phyloP scores from a whole-genome alignment of 2,329 filamentous ascomycete genomes.

The Periconia digitata region DNA sequence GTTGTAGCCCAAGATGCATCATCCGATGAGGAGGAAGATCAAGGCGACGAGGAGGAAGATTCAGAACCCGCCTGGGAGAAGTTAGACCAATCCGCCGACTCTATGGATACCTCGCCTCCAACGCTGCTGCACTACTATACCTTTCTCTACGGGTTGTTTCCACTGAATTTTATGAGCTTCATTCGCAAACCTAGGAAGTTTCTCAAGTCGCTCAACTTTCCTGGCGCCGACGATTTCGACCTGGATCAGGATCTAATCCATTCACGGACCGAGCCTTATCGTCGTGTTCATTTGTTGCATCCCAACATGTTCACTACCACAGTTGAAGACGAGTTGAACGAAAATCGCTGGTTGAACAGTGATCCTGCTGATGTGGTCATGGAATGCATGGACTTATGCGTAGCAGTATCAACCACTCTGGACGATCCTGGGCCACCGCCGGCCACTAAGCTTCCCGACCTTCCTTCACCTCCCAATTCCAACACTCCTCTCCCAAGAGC shows the following conservation, averaged over 20 bases:
- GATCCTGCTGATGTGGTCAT: conserved; percentile 79
- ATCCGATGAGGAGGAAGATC: conserved; percentile 43
- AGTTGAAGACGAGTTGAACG: conserved; percentile 75
- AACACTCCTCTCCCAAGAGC: conserved; percentile 35
- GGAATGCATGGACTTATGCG: conserved; percentile 73
- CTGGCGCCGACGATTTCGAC: conserved; percentile 72
- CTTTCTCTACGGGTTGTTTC: conserved; percentile 79
- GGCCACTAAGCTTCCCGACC: conserved; percentile 47
- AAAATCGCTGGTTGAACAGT: conserved; percentile 78
- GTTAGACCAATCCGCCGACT: conserved; percentile 61
- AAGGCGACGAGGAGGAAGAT: conserved; percentile 39
- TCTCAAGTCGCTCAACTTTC: conserved; percentile 70
- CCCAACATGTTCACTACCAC: conserved; percentile 83
- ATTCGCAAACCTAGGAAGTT: conserved; percentile 80
- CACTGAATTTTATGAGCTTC: conserved; percentile 84
- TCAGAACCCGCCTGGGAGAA: conserved; percentile 62
- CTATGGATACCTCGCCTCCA: conserved; percentile 56
- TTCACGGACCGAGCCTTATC: conserved; percentile 72
- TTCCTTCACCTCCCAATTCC: conserved; percentile 44
- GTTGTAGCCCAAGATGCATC: conserved; percentile 14
- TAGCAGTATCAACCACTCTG: conserved; percentile 45
- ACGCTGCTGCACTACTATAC: conserved; percentile 77
- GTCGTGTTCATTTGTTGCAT: conserved; percentile 72
- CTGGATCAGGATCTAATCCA: conserved; percentile 77
- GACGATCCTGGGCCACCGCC: conserved; percentile 52